Conservation (phyloP, 225 moss, liverwort and hornwort genomes). For the Pseudoscleropodium purum region DNA sequence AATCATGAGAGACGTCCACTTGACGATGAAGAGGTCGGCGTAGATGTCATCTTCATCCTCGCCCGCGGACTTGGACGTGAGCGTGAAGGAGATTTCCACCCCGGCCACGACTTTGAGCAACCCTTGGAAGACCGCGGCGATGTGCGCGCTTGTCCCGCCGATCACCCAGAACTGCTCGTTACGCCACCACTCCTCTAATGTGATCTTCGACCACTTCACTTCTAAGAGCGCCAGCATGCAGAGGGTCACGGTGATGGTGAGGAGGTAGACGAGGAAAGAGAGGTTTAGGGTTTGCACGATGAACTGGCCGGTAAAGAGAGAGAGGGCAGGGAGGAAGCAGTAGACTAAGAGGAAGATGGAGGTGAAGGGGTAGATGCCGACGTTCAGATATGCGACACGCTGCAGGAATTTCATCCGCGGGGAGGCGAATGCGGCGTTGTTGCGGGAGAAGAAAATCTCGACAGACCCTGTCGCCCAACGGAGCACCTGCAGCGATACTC, state of each 20-base stretch:
- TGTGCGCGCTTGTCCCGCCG: slow-evolving; percentile 70
- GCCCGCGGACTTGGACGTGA: slow-evolving; percentile 53
- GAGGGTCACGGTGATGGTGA: slow-evolving; percentile 55
- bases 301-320: slow-evolving; percentile 70
- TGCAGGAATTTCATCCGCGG: slow-evolving; percentile 65
- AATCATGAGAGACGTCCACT: slow-evolving; percentile 73
- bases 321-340: slow-evolving; percentile 75
- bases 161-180: slow-evolving; percentile 86
- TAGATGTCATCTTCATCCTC: slow-evolving; percentile 58
- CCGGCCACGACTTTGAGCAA: slow-evolving; percentile 63
- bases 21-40: slow-evolving; percentile 55
- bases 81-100: slow-evolving; percentile 74
- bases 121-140: slow-evolving; percentile 67
- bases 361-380: slow-evolving; percentile 73
- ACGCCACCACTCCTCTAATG: slow-evolving; percentile 74
- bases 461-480: slow-evolving; percentile 78
- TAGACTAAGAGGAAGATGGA: slow-evolving; percentile 68
- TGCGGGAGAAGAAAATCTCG: slow-evolving; percentile 72
- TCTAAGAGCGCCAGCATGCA: slow-evolving; percentile 63
- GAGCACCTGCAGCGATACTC: slow-evolving; percentile 19
- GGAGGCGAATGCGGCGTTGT: slow-evolving; percentile 58
- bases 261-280: slow-evolving; percentile 58
- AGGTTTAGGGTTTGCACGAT: slow-evolving; percentile 60
- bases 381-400: slow-evolving; percentile 61
- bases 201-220: slow-evolving; percentile 69